Conservation (phyloP, 139 green algal genomes). For the Micractinium conductrix region DNA sequence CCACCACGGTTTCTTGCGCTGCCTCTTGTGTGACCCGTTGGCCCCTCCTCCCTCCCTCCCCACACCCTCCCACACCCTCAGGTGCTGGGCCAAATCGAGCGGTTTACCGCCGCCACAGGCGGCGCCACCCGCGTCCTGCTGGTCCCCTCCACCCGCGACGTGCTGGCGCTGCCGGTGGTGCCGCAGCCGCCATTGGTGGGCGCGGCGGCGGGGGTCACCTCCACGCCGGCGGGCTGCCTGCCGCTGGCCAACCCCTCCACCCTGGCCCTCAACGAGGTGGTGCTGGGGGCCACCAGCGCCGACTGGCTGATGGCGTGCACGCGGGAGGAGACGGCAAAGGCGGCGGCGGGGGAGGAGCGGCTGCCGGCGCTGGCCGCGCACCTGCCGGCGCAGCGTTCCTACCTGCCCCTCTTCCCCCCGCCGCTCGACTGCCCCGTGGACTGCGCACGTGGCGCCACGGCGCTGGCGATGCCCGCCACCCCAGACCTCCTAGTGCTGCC, state of each 20-base stretch:
- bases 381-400: slow-evolving; percentile 82
- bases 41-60: background rate
- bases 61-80: background rate
- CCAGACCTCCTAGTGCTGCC: slow-evolving; percentile 93
- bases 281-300: slow-evolving; percentile 47
- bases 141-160: slow-evolving; percentile 80
- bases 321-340: slow-evolving; percentile 52
- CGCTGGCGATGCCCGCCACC: slow-evolving; percentile 63
- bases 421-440: slow-evolving; percentile 77
- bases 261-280: slow-evolving; percentile 39
- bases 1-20: too few relatives aligned
- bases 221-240: background rate
- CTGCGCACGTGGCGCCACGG: slow-evolving; percentile 47
- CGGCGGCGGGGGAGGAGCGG: slow-evolving; percentile 60
- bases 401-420: slow-evolving; percentile 92
- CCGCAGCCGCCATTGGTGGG: slow-evolving; percentile 70
- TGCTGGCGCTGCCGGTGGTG: slow-evolving; percentile 74
- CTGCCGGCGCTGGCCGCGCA: slow-evolving; percentile 77
- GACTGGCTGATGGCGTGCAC: slow-evolving; percentile 63
- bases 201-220: background rate
- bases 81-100: slow-evolving; percentile 53
- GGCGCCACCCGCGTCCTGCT: slow-evolving; percentile 66
- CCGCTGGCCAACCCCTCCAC: slow-evolving; percentile 65
- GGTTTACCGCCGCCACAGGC: slow-evolving; percentile 17
- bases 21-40: too few relatives aligned